Base-by-base conservation (phyloP, 2,329 filamentous ascomycete species). In the Phialophora macrospora region DNA sequence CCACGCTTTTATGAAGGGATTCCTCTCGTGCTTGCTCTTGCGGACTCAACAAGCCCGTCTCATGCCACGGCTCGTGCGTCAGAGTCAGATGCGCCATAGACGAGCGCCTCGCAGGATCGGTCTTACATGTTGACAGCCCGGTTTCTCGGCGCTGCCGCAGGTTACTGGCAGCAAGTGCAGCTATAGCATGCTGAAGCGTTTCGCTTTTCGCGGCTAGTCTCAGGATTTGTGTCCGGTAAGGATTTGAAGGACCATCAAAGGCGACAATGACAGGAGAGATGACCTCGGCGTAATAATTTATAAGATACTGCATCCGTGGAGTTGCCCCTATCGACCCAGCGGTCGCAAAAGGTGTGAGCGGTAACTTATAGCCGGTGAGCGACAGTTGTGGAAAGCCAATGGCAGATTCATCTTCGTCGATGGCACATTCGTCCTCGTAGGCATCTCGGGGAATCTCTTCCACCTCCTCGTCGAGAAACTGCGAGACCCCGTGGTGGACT, bases 191-290 rank as follows among this genome's bases (percentile, higher is more conserved):
- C 75, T 94, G 92, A n/a, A 97, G 81, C 70, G 91, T 93, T 72
- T 90, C 88, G 77, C 91, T 96, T 66, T 86, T 84, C 70, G 88
- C 84, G 12, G 93, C 92, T 58, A 97, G 83, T 62, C 88, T 88
- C 65, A 97, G 83, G 62, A 97, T 88, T 74, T 96, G 90, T 72
- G 89, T 88, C 67, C 93, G 85, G 76, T 94, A 97, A 0, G 94
- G 94, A 76, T 97, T 97, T 68, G 84, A 85, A 1, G 91, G 90
- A 11, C 89, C 89, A 75, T 98, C 94, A 76, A 97, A 93, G 71
- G 93, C 91, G 58, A 97, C 93, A 78, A 97, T 91, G 65, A 92
- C 92, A 4, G 92, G 91, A 71, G 93, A 95, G 80, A 98, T 93
- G 74, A 92, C 91, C 77, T 92, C 93, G 75, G 93, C 90, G 78